These are phyloP conservation scores for Fusarium paranaense DNA, from an alignment of 2,329 filamentous ascomycete genomes.

Conservation along the genomic window DNA sequence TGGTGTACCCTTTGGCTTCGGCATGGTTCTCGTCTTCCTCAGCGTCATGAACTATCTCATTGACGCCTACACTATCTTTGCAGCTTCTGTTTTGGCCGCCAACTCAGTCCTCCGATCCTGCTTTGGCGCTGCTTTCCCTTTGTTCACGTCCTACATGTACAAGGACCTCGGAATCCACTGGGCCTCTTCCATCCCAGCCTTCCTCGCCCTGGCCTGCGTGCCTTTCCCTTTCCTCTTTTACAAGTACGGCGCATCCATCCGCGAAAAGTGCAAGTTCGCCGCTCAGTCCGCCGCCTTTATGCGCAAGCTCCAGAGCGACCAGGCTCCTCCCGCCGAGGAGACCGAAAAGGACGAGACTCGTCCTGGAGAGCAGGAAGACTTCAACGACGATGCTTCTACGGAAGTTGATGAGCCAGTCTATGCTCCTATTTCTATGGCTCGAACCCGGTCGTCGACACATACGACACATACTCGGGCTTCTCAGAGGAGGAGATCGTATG, in stretches of 20 bases:
- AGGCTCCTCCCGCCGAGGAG: slow-evolving; percentile 2
- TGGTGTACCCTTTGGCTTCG: slow-evolving; percentile 62
- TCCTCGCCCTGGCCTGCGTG: slow-evolving; percentile 34
- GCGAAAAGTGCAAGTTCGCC: slow-evolving; percentile 37
- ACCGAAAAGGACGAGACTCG: slow-evolving; percentile 20
- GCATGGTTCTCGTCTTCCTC: slow-evolving; percentile 59
- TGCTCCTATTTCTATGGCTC: slow-evolving; percentile 19
- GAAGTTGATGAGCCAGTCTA: slow-evolving; percentile 34
- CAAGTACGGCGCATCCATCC: slow-evolving; percentile 34
- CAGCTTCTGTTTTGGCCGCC: slow-evolving; percentile 32
- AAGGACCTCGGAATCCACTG: slow-evolving; percentile 34
- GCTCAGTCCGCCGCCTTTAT: slow-evolving; percentile 37
- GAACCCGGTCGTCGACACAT: slow-evolving; percentile 17
- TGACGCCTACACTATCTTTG: slow-evolving; percentile 38
- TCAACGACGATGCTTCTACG: slow-evolving; percentile 29
- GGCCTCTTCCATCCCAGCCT: slow-evolving; percentile 33
- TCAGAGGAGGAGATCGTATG: slow-evolving; percentile 29
- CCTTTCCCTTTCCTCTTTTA: slow-evolving; percentile 40
- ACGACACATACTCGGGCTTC: slow-evolving; percentile 22
- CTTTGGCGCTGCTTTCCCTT: slow-evolving; percentile 35
- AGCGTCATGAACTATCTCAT: slow-evolving; percentile 41
- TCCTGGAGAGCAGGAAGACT: slow-evolving; percentile 9
- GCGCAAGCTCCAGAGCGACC: slow-evolving; percentile 30
- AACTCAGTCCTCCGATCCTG: slow-evolving; percentile 35
- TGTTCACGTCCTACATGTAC: slow-evolving; percentile 37